Evolutionary conservation across 2,329 filamentous ascomycete genomes (phyloP).

Genomic region (Ilyonectria sp.): DNA sequence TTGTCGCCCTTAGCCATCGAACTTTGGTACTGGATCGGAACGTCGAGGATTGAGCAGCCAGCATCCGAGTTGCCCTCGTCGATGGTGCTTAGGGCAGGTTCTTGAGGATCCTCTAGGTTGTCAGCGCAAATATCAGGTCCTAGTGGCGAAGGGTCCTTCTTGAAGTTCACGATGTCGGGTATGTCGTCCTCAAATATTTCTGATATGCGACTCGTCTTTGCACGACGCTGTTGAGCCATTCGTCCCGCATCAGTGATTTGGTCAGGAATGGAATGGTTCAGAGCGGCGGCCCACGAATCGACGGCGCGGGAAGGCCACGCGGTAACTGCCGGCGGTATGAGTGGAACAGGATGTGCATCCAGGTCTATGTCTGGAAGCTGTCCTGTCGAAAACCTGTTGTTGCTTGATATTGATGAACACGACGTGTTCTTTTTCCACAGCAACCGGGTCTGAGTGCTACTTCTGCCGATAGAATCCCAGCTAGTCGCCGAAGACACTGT

Average conservation of each 20-base stretch:
- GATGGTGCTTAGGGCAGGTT: conserved; percentile 29
- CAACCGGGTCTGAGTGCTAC: neutral
- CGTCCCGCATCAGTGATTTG: conserved; percentile 32
- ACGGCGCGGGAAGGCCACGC: neutral
- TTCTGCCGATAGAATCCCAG: conserved; percentile 20
- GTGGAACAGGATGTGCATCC: conserved; percentile 20
- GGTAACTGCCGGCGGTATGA: neutral
- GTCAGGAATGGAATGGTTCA: conserved; percentile 20
- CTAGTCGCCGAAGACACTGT: conserved; percentile 28
- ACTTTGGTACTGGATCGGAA: neutral
- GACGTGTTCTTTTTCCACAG: conserved; percentile 14
- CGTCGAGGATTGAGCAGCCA: conserved; percentile 19
- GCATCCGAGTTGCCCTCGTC: conserved; percentile 31
- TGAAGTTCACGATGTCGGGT: neutral
- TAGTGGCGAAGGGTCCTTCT: neutral
- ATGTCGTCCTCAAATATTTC: neutral
- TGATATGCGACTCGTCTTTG: conserved; percentile 5
- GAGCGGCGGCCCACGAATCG: conserved; percentile 7
- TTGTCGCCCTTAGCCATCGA: neutral
- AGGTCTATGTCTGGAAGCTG: conserved; percentile 17
- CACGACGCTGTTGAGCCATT: conserved; percentile 31
- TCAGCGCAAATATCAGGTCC: neutral
- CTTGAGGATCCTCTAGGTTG: neutral
- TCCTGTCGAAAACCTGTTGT: conserved; percentile 9
- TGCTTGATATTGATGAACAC: conserved; percentile 25